Evolutionary conservation across 345 rosid species (phyloP).

Genomic region (Firmiana major): DNA sequence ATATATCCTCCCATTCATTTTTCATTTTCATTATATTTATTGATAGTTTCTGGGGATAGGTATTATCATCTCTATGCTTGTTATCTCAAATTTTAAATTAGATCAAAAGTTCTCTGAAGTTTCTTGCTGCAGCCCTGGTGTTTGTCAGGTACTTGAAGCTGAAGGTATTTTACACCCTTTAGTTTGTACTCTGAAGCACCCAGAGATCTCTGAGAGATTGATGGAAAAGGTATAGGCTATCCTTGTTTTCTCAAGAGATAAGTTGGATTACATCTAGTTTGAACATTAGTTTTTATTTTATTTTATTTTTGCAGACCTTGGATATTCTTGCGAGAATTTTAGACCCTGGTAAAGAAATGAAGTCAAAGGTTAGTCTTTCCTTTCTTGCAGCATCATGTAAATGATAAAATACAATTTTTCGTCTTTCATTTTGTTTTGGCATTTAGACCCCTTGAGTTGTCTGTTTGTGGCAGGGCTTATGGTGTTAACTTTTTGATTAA

Average conservation of each 20-base stretch:
- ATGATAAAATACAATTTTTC: neutral
- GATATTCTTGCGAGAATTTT: conserved; percentile 65
- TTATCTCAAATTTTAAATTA: neutral
- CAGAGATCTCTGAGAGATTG: conserved; percentile 36
- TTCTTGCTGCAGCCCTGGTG: conserved; percentile 51
- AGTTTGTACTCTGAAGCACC: conserved; percentile 48
- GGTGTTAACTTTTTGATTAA: neutral
- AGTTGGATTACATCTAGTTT: conserved; percentile 13
- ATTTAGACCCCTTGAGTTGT: neutral
- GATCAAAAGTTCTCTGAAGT: conserved; percentile 7
- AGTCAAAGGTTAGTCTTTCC: conserved; percentile 56
- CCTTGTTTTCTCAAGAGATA: conserved; percentile 5
- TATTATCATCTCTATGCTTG: neutral
- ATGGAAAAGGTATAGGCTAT: conserved; percentile 53
- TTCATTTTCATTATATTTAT: neutral
- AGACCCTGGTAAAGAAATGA: conserved; percentile 72
- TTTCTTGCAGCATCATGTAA: conserved; percentile 16
- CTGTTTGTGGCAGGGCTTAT: neutral
- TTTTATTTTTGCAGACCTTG: conserved; percentile 62
- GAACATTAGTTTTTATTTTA: conserved; percentile 13
- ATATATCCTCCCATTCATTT: neutral
- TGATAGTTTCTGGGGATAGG: neutral
- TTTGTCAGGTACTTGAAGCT: conserved; percentile 66
- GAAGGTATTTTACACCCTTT: conserved; percentile 57
- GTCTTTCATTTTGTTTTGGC: neutral